Evolutionary conservation across 257 asterid genomes (phyloP), one percentile per base, ranked within the genome.

Genomic region (Galeopsis tetrahit): DNA sequence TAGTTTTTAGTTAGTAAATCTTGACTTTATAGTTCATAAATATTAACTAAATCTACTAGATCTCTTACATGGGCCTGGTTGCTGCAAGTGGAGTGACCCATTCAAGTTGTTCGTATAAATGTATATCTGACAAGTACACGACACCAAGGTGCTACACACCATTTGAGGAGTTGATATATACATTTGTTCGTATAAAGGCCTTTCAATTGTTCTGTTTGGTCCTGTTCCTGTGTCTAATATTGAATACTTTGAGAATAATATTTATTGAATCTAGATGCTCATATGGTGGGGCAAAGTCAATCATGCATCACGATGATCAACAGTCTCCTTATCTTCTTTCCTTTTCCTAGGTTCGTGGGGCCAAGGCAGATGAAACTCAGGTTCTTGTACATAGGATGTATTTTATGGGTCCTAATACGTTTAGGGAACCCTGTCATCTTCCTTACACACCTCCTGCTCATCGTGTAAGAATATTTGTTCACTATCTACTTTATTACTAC

Each of bases 371-470:
- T 68, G 98, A 92, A 80, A 81, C 86, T 77, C 96, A 89, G 78
- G 87, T 83, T 78, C 97, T 89, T 80, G 96, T 92, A 43, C 93
- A 92, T 77, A 84, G 96, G 85, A 88, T 92, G 96, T 92, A 88
- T 81, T 92, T 92, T 83, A 89, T 89, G 96, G 97, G 96, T 53
- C 96, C 95, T 74, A 92, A 92, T 83, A 87, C 28, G 28, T 21
- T 21, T 21, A 21, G 0, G 28, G 28, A 21, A 21, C 28, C 28
- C 28, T 21, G 28, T 21, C 28, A 21, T 21, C 28, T 21, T 21
- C 28, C 28, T 21, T 21, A 21, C 28, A 21, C 28, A 21, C 98
- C 96, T 73, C 90, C 96, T 35, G 67, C 84, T 70, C 85, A 92
- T 92, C 39, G 98, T 92, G 98, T 92, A 92, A 88, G 93, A 66